A percentile compares a stretch with the other conserved stretches of the same genome.
Evolutionary conservation across 176 grass and related monocot species (phyloP).

Genomic region (Eragrostis curvula): DNA sequence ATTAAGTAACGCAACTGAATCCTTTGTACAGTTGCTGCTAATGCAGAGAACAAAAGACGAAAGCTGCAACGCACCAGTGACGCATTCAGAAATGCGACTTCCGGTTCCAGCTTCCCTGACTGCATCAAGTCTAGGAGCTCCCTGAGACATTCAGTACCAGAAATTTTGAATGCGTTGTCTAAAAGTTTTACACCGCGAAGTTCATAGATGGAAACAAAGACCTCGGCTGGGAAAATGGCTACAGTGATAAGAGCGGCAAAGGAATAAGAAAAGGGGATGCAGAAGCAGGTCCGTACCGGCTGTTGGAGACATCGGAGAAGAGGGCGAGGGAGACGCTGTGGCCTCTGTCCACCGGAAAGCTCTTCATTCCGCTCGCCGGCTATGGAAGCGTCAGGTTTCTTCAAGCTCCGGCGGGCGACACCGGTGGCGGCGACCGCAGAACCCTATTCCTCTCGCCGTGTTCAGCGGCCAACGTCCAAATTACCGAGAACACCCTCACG

Average conservation of each 20-base stretch:
- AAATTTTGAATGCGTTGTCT: not conserved
- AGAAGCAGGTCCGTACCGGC: conserved; percentile 38
- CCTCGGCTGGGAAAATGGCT: not conserved
- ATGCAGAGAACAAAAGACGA: not conserved
- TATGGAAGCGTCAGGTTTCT: not conserved
- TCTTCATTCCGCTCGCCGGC: conserved; percentile 45
- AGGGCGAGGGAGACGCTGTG: conserved; percentile 62
- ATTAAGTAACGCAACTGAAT: not conserved
- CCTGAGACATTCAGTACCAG: conserved; percentile 32
- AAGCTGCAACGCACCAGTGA: conserved; percentile 58
- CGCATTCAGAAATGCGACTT: conserved; percentile 79
- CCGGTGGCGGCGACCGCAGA: not conserved
- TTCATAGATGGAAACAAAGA: conserved; percentile 20
- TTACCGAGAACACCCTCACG: not conserved
- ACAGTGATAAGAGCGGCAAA: not conserved
- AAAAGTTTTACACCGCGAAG: not conserved
- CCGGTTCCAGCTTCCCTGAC: conserved; percentile 79
- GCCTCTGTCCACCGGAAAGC: conserved; percentile 50
- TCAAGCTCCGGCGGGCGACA: conserved; percentile 14
- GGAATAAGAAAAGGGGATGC: not conserved
- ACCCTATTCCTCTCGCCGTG: conserved; percentile 13
- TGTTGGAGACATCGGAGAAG: conserved; percentile 81
- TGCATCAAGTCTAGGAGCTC: conserved; percentile 85
- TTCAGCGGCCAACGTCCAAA: not conserved
- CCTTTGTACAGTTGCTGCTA: not conserved